Base-by-base conservation (phyloP, 2,329 filamentous ascomycete species). In the Tolypocladium endophyticum region DNA sequence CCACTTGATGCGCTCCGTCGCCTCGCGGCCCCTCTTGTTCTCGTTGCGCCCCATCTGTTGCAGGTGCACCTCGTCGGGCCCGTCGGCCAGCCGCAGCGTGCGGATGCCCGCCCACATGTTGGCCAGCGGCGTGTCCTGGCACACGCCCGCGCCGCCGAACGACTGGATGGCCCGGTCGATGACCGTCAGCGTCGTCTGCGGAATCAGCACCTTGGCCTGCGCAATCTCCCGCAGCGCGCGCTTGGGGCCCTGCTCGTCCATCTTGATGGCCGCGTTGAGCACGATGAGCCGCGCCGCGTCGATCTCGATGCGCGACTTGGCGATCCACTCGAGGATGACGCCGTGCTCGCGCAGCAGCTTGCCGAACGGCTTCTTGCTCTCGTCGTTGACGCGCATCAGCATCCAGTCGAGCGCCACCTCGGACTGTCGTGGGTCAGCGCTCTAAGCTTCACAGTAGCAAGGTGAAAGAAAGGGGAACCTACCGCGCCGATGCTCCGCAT, bases 81-180 rank as follows among this genome's bases (percentile, higher is more conserved):
- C 94, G 74, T 99, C 94, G 0, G 91, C 92, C 66, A 96, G 84
- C 62, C 90, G 82, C 74, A 96, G 80, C 8, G 92, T 96, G 61
- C 92, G 81, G 69, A 92, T 89, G 62, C 82, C 78, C 25, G 90
- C 86, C 86, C 90, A 96, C 84, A 92, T 87, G 71, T 80, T 82
- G 16, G 92, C 92, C 64, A 99, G 79, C 25, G 94, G 94, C 1
- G 94, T 97, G 71, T 99, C 94, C 79, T 97, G 94, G 69, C 86
- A 89, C 56, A 99, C 88, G 71, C 94, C 94, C 4, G 89, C 91
- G 61, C 87, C 94, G 61, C 94, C 94, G 69, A 92, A 96, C 0
- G 90, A 84, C 81, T 99, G 94, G 16, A 99, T 86, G 0, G 94
- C 94, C 62, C 92, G 89, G 79, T 99, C 94, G 68, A 99, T 93